Percentiles rank a stretch among this genome's conserved stretches.
phyloP scores from a whole-genome alignment of 495 filamentous ascomycete species.

The Beverwykella pulmonaria region DNA sequence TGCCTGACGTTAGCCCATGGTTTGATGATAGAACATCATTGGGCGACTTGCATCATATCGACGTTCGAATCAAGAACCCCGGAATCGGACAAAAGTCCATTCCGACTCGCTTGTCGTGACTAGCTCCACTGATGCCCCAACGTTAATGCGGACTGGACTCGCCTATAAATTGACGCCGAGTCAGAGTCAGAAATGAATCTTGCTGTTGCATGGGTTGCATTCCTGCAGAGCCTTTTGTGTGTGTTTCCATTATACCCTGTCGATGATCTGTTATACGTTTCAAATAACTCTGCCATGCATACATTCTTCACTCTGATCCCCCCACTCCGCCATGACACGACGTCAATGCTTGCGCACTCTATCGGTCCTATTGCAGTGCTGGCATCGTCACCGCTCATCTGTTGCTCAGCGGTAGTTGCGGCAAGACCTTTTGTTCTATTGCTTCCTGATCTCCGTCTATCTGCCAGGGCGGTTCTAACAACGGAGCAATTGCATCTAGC shows the following conservation, averaged over 20 bases:
- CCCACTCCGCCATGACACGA: conserved; percentile 12
- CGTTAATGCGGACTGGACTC: background rate
- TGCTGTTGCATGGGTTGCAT: background rate
- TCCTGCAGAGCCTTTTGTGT: no score
- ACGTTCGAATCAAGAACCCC: background rate
- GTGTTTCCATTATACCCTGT: no score
- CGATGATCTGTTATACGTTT: background rate
- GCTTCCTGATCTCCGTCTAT: background rate
- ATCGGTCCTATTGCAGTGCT: conserved; percentile 25
- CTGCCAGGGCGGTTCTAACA: background rate
- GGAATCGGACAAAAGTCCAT: background rate
- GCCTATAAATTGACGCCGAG: background rate
- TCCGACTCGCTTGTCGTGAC: background rate
- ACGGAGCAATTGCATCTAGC: background rate
- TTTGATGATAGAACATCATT: background rate
- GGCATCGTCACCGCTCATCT: conserved; percentile 34
- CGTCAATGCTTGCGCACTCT: conserved; percentile 13
- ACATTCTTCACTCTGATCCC: background rate
- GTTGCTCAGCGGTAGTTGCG: conserved; percentile 18
- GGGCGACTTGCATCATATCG: background rate
- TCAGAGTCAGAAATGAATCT: background rate
- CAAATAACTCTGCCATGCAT: background rate
- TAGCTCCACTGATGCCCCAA: background rate
- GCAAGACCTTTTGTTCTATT: background rate
- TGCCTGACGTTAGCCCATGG: background rate